Conservation (phyloP, 768 basidiomycete species). For the Phlebiopsis flavidoalba region DNA sequence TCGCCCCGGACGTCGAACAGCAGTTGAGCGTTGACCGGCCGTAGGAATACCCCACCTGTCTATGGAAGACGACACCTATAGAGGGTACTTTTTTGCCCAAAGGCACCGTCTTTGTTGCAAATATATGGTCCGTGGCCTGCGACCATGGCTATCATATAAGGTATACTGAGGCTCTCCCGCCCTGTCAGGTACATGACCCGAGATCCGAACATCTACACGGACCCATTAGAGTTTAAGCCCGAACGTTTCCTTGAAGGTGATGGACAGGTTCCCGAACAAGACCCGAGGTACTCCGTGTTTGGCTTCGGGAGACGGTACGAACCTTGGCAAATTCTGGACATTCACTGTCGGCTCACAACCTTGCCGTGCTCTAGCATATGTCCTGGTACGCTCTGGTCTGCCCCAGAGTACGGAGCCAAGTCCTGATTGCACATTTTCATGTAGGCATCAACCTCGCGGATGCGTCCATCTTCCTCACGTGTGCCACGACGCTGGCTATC, state of each 20-base stretch:
- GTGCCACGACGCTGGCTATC: conserved; percentile 31
- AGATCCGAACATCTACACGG: conserved; percentile 5
- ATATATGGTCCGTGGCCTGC: conserved; percentile 11
- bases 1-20: neutral
- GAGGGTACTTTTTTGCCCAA: conserved; percentile 25
- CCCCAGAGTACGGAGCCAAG: neutral
- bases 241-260: conserved; percentile 2
- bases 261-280: neutral
- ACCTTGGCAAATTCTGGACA: conserved; percentile 17
- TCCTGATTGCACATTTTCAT: neutral
- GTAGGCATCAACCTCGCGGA: conserved; percentile 10
- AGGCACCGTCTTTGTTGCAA: conserved; percentile 18
- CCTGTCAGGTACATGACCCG: neutral
- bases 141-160: neutral
- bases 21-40: neutral
- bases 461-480: conserved; percentile 31
- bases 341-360: neutral
- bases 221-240: conserved; percentile 5
- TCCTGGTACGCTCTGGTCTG: neutral
- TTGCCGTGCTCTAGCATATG: conserved; percentile 6
- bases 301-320: conserved; percentile 31
- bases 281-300: conserved; percentile 17
- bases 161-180: neutral
- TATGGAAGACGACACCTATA: conserved; percentile 23
- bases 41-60: conserved; percentile 18